Base-by-base conservation (phyloP, 805 yeast species). In the Candida ortonii region DNA sequence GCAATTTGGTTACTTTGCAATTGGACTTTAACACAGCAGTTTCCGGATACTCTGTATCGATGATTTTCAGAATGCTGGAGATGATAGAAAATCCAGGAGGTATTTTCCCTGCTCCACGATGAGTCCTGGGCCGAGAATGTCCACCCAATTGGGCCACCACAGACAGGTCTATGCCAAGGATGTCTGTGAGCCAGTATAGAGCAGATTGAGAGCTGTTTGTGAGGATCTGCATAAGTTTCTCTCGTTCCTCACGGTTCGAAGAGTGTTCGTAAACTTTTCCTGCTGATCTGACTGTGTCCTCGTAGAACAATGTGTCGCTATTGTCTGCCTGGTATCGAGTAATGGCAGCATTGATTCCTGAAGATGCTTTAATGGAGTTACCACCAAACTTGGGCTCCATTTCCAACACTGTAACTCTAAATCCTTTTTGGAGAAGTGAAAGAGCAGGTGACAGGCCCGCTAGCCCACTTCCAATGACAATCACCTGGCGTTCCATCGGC, bases 61-160 rank as follows among this genome's bases (percentile, higher is more conserved):
- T 59, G 12, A 65, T 64, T 38, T 74, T 77, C 49, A 73, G 57
- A 25, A 78, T 55, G 7, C 68, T 66, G 44, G 73, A 75, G 3
- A 81, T 74, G 33, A 78, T 75, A 6, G 84, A 80, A 73, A 73
- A 74, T 1, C 84, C 84, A 3, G 84, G 84, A 33, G 77, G 76
- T 40, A 72, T 67, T 13, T 77, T 70, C 41, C 76, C 82, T 31
- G 74, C 71, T 1, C 94, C 89, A 47, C 94, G 70, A 55, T 85
- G 95, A 1, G 95, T 85, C 56, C 95, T 68, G 14, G 86, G 78
- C 31, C 70, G 76, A 1, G 88, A 78, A 53, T 85, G 94, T 3
- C 95, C 95, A 17, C 95, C 95, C 26, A 85, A 59, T 47, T 84
- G 73, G n/a, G 85, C 72, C 9, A 85, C 82, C 11, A 79, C 65